Evolutionary conservation across 2,329 filamentous ascomycete species (phyloP).

Genomic region (Hymenoscyphus albidus): DNA sequence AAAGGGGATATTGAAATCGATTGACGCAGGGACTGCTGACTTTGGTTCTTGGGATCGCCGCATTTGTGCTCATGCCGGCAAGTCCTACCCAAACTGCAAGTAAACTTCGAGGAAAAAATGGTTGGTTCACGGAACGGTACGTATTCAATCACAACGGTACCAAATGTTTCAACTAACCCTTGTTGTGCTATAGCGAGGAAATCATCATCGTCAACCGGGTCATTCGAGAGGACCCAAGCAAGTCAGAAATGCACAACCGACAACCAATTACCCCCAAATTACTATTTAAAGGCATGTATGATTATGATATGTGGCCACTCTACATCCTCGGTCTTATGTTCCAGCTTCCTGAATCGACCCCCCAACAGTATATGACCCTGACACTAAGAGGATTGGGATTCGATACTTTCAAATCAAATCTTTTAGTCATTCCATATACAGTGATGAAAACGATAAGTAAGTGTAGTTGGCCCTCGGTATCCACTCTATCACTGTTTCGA

Average conservation of each 20-base stretch:
- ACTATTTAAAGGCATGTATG: conserved; percentile 45
- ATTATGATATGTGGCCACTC: conserved; percentile 52
- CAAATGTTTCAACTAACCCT: background rate
- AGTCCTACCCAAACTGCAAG: conserved; percentile 26
- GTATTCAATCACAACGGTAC: background rate
- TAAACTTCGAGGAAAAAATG: conserved; percentile 54
- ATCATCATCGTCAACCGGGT: conserved; percentile 64
- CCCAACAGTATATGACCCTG: conserved; percentile 24
- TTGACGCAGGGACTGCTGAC: conserved; percentile 18
- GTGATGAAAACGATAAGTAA: conserved; percentile 34
- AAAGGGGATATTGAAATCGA: background rate
- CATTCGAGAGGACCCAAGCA: conserved; percentile 49
- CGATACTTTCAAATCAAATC: conserved; percentile 42
- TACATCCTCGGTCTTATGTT: conserved; percentile 39
- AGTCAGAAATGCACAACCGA: conserved; percentile 46
- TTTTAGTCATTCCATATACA: conserved; percentile 44
- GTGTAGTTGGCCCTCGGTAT: background rate
- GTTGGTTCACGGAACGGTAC: conserved; percentile 54
- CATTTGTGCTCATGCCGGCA: conserved; percentile 19
- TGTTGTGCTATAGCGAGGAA: conserved; percentile 43
- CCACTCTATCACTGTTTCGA: no score
- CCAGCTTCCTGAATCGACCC: conserved; percentile 24
- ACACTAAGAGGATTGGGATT: conserved; percentile 28
- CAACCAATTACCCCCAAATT: conserved; percentile 44
- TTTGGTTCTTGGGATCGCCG: conserved; percentile 17